Percentiles rank a stretch among this genome's conserved stretches.
phyloP scores from a whole-genome alignment of 192 early-diverging fungal species.

The Dissophora ornata region DNA sequence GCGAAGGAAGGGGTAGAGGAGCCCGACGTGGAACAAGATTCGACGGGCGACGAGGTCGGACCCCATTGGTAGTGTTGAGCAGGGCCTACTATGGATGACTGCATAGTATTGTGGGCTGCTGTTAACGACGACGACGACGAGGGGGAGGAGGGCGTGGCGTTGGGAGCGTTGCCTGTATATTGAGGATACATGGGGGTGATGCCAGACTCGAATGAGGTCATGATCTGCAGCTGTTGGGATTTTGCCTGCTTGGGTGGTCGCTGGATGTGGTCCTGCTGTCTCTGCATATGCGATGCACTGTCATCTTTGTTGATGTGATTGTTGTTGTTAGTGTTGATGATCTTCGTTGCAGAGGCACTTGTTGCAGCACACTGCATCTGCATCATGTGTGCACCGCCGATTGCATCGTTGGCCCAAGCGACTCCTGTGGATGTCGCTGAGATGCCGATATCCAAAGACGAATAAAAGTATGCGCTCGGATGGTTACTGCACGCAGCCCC shows the following conservation, averaged over 20 bases:
- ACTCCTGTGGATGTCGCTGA: too few species aligned
- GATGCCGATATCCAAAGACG: constrained; percentile 1
- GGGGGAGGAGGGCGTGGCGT: too few species aligned
- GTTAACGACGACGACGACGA: too few species aligned
- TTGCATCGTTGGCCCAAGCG: constrained; percentile 22
- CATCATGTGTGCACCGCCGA: not conserved
- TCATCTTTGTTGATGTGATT: constrained; percentile 4
- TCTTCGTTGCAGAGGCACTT: not conserved
- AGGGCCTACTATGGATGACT: not conserved
- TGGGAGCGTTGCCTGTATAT: not conserved
- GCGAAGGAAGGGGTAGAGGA: constrained; percentile 39
- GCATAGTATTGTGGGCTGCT: not conserved
- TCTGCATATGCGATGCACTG: not conserved
- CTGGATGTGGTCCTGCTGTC: not conserved
- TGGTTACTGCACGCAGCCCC: constrained; percentile 16
- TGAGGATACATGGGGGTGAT: constrained; percentile 16
- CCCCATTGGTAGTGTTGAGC: constrained; percentile 6
- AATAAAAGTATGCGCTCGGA: not conserved
- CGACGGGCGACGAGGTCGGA: constrained; percentile 25
- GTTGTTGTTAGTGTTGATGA: not conserved
- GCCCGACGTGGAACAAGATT: constrained; percentile 28
- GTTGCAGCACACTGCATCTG: not conserved
- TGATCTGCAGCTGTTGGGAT: constrained; percentile 20
- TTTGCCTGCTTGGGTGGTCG: not conserved
- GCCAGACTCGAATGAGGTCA: constrained; percentile 25